phyloP scores from a whole-genome alignment of 139 green algal genomes.

The Closterium sp. region DNA sequence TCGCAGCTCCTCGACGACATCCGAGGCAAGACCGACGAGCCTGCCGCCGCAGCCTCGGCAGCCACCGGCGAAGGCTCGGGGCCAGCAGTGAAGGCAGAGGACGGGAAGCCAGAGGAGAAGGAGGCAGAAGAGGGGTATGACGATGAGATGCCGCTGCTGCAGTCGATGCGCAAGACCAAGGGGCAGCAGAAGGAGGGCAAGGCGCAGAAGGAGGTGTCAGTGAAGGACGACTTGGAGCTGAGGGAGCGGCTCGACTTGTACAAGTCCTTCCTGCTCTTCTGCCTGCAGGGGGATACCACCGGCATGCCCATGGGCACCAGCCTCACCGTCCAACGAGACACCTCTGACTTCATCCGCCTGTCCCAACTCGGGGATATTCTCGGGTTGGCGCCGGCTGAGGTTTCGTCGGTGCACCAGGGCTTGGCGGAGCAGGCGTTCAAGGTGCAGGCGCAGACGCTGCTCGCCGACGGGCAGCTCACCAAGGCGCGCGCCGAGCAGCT shows the following conservation, averaged over 20 bases:
- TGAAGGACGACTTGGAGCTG: slow-evolving; percentile 78
- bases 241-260: slow-evolving; percentile 83
- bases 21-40: slow-evolving; percentile 45
- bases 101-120: slow-evolving; percentile 42
- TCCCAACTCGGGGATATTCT: slow-evolving; percentile 81
- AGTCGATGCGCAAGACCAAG: slow-evolving; percentile 36
- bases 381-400: slow-evolving; percentile 69
- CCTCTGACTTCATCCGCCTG: slow-evolving; percentile 78
- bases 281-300: slow-evolving; percentile 77
- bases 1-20: slow-evolving; percentile 79
- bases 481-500: slow-evolving; percentile 72
- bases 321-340: slow-evolving; percentile 71
- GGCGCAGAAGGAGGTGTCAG: slow-evolving; percentile 91
- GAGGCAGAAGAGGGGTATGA: slow-evolving; percentile 47
- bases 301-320: slow-evolving; percentile 84
- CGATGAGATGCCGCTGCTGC: slow-evolving; percentile 54
- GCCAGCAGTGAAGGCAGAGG: not conserved
- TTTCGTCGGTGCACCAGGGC: slow-evolving; percentile 67
- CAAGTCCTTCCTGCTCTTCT: slow-evolving; percentile 88
- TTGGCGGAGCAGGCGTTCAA: slow-evolving; percentile 83
- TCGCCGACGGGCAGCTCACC: slow-evolving; percentile 71
- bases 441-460: slow-evolving; percentile 43
- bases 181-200: slow-evolving; percentile 38
- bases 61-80: slow-evolving; percentile 1
- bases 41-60: not conserved